Evolutionary conservation across 139 green algal genomes (phyloP), one percentile per base, ranked within the genome.

Genomic region (Microglena sp.): DNA sequence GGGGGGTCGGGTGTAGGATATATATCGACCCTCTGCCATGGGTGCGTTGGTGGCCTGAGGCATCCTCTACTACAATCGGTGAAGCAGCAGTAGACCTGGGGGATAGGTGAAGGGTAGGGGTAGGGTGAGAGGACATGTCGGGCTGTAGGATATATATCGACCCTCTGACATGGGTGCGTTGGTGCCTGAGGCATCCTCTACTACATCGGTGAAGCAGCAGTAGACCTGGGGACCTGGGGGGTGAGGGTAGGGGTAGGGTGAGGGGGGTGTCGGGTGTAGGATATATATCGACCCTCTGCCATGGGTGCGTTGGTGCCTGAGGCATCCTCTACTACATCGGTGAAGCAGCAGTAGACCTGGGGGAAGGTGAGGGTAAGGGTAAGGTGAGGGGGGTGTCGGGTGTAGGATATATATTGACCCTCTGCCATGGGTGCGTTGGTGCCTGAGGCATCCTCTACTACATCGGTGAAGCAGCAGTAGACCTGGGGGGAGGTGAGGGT

Each of bases 301-400:
- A 66, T 73, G n/a, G n/a, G n/a, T n/a, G n/a, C n/a, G n/a, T n/a
- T 78, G 32, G 72, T 77, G 56, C 70, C 67, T 30, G 43, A 56
- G 26, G 78, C 79, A 64, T 82, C 79, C 70, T 86, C 79, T 53
- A 86, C 73, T 75, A 86, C 82, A 64, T 86, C 75, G 8, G 75
- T 82, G 64, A 86, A 81, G 75, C 79, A 86, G 65, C 72, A 74
- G 75, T 81, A 86, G 26, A 86, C 79, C 70, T 86, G 75, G n/a
- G n/a, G n/a, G n/a, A n/a, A n/a, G n/a, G n/a, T n/a, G n/a, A n/a
- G n/a, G n/a, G n/a, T n/a, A n/a, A n/a, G n/a, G n/a, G n/a, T n/a
- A n/a, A n/a, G n/a, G n/a, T n/a, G n/a, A n/a, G n/a, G n/a, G n/a
- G n/a, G n/a, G n/a, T n/a, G n/a, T n/a, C n/a, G n/a, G n/a, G n/a